These are phyloP conservation scores for Biscutella laevigata DNA, from an alignment of 441 rosid genomes.

Conservation along the genomic window DNA sequence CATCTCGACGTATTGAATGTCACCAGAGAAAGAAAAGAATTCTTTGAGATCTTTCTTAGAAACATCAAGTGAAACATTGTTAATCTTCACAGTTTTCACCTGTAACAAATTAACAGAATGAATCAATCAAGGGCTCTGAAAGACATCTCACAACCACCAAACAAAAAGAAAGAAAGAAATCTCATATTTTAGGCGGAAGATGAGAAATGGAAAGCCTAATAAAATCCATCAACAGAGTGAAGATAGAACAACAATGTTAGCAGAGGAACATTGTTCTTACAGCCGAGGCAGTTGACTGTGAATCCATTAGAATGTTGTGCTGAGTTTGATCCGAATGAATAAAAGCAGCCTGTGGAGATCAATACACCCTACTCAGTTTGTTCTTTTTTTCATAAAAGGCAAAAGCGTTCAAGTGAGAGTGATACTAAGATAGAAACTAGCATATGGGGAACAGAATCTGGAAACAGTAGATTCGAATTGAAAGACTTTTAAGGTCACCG, in stretches of 20 bases:
- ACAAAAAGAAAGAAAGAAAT: no score
- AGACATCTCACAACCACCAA: no score
- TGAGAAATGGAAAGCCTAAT: no score
- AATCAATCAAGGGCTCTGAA: neutral
- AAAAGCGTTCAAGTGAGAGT: neutral
- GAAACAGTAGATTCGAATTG: neutral
- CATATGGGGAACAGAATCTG: neutral
- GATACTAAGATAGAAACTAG: neutral
- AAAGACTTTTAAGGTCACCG: neutral
- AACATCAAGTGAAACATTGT: conserved; percentile 43
- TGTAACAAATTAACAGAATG: conserved; percentile 15
- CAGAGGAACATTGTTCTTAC: conserved; percentile 28
- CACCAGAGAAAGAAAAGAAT: conserved; percentile 66
- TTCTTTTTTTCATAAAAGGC: neutral
- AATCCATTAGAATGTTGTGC: conserved; percentile 28
- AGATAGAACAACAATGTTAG: neutral
- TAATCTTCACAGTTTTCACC: conserved; percentile 55
- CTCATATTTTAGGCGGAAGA: neutral
- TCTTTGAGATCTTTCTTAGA: conserved; percentile 43
- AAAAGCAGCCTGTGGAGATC: conserved; percentile 25
- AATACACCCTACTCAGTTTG: neutral
- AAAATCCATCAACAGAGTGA: no score
- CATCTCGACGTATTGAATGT: conserved; percentile 51
- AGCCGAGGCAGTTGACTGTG: conserved; percentile 34
- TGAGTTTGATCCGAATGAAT: conserved; percentile 27